phyloP scores from a whole-genome alignment of 345 rosid genomes.

The Streptanthus diversifolius region DNA sequence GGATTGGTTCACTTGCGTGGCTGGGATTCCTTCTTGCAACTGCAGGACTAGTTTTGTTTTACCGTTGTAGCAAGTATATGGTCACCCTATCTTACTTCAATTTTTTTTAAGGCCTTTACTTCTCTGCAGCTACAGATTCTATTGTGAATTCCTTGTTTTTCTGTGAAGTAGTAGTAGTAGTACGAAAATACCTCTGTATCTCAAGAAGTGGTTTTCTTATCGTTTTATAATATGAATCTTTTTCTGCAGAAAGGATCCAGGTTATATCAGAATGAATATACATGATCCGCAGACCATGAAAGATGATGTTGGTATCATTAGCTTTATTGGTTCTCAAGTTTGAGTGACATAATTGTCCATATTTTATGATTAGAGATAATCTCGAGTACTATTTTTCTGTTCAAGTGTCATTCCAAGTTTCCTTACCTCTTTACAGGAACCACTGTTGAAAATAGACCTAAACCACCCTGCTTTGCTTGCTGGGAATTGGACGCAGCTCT shows the following conservation, averaged over 20 bases:
- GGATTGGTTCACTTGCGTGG: slow-evolving; percentile 85
- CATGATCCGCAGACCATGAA: slow-evolving; percentile 80
- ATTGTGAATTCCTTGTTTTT: neutral
- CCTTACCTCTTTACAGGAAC: slow-evolving; percentile 53
- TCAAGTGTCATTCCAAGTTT: slow-evolving; percentile 10
- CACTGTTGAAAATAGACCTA: slow-evolving; percentile 81
- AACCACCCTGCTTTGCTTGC: slow-evolving; percentile 90
- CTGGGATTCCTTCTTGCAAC: slow-evolving; percentile 69
- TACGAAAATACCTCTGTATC: neutral
- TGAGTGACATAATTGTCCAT: neutral
- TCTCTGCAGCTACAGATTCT: slow-evolving; percentile 2
- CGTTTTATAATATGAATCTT: neutral
- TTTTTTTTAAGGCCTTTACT: slow-evolving; percentile 8
- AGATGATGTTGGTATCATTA: slow-evolving; percentile 69
- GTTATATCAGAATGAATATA: slow-evolving; percentile 75
- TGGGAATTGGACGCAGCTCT: slow-evolving; percentile 98
- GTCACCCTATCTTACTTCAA: neutral
- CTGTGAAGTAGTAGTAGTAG: neutral
- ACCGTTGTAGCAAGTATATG: slow-evolving; percentile 88
- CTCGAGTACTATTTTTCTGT: neutral
- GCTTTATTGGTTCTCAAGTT: slow-evolving; percentile 11
- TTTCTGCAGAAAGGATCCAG: slow-evolving; percentile 90
- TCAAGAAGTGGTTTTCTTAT: slow-evolving; percentile 5
- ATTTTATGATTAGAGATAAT: neutral
- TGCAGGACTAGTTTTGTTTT: slow-evolving; percentile 71